phyloP scores from a whole-genome alignment of 148 eudicot genomes.

The Camellia lanceoleosa region DNA sequence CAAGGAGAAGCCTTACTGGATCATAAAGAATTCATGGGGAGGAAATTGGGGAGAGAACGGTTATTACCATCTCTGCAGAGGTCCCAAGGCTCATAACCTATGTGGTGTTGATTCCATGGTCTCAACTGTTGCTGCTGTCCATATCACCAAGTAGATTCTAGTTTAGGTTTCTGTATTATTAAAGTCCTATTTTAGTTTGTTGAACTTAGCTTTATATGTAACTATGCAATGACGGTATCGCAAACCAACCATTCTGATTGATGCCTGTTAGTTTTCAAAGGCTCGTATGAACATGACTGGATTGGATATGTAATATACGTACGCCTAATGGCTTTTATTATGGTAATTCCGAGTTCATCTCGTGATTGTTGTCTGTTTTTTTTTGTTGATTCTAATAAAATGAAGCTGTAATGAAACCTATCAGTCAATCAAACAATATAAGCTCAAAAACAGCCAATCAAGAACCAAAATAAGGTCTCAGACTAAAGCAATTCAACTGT shows the following conservation, averaged over 20 bases:
- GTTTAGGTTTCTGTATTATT: neutral
- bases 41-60: conserved; percentile 76
- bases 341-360: neutral
- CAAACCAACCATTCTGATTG: neutral
- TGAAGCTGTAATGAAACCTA: too few species aligned
- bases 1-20: conserved; percentile 85
- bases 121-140: conserved; percentile 47
- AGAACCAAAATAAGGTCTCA: too few species aligned
- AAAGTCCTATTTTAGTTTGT: neutral
- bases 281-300: neutral
- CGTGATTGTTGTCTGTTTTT: too few species aligned
- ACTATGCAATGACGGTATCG: too few species aligned
- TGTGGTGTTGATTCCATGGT: conserved; percentile 75
- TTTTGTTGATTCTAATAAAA: too few species aligned
- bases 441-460: too few species aligned
- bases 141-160: conserved; percentile 1
- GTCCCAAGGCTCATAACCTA: conserved; percentile 33
- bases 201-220: neutral
- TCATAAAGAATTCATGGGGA: conserved; percentile 91
- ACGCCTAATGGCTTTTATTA: too few species aligned
- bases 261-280: neutral
- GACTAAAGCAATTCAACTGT: too few species aligned
- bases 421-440: too few species aligned
- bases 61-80: conserved; percentile 72
- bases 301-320: neutral